Conservation (phyloP, 768 basidiomycete genomes). For the Phanerochaete sordida region DNA sequence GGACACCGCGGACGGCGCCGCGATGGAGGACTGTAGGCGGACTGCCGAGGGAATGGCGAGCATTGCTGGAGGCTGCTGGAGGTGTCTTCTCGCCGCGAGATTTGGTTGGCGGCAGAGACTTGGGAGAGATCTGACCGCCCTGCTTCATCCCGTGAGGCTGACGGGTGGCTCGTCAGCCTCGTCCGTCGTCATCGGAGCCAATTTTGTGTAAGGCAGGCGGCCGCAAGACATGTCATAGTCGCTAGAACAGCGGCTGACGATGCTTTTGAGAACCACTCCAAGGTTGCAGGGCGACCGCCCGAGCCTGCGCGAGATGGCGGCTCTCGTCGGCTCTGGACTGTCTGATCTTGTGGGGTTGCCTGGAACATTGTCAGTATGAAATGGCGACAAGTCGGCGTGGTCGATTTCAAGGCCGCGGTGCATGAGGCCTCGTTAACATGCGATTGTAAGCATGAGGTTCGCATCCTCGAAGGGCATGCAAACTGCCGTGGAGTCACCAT, state of each 20-base stretch:
- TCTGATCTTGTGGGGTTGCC: neutral
- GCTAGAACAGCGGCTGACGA: neutral
- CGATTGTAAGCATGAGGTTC: too few relatives aligned
- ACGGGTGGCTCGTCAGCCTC: neutral
- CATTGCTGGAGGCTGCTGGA: neutral
- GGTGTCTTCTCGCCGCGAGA: neutral
- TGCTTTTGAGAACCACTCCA: neutral
- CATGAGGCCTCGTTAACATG: too few relatives aligned
- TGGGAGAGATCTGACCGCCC: neutral
- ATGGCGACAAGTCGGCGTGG: too few relatives aligned
- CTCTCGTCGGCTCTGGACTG: neutral
- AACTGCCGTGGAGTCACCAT: too few relatives aligned
- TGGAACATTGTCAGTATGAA: neutral
- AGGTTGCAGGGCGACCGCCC: neutral
- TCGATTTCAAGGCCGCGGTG: too few relatives aligned
- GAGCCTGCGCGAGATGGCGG: neutral
- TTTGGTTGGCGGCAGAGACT: neutral
- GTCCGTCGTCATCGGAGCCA: neutral
- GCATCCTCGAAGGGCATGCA: too few relatives aligned
- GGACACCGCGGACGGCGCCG: neutral
- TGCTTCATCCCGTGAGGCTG: neutral
- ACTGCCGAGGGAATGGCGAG: neutral
- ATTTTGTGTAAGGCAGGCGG: neutral
- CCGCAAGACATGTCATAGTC: neutral
- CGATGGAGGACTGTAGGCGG: conserved; percentile 3